Base-by-base conservation (phyloP, 2,329 filamentous ascomycete species). In the Aspergillus sp. region DNA sequence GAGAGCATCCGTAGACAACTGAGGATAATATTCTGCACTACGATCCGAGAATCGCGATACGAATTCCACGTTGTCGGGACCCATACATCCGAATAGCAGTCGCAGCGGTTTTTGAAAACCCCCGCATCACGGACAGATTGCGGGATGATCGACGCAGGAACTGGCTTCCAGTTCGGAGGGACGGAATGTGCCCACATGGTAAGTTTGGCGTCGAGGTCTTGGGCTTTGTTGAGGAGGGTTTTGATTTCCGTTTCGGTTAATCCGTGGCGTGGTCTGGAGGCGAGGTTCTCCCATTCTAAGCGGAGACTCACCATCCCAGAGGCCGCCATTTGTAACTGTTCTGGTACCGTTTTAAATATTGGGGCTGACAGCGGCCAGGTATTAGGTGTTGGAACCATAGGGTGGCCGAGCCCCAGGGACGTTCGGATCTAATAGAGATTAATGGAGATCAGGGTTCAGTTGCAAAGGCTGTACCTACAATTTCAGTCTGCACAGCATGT, bases 41-140 rank as follows among this genome's bases (percentile, higher is more conserved):
- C 46, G 10, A 63, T 56, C 7, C 59, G 53, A 8, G 56, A 60
- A 28, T 61, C 59, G n/a, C 61, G 59, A 41, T 57, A 60, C 3
- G 50, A 55, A 30, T 63, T 63, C 61, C 60, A 63, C 1, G 57
- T 62, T 5, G 52, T 48, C 5, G 59, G 57, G 3, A 59, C 56
- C 59, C 60, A 64, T 27, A 62, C 42, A 26, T 63, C 59, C 1
- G 51, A 26, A 44, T 64, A 64, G 48, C 60, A 63, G 48, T 64
- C 61, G n/a, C 60, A 61, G 5, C 56, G 53, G 44, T 52, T 48
- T 1, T 48, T 41, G 43, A 56, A 64, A 9, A 61, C 44, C 0
- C 61, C 60, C 4, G 58, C 55, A 1, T 54, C 44, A 1, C 53
- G 59, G n/a, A 63, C 54, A 2, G 60, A 58, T 27, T 53, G 47